These are phyloP conservation scores for Mucor lusitanicus DNA, from an alignment of 371 early-diverging fungal species.

Conservation along the genomic window DNA sequence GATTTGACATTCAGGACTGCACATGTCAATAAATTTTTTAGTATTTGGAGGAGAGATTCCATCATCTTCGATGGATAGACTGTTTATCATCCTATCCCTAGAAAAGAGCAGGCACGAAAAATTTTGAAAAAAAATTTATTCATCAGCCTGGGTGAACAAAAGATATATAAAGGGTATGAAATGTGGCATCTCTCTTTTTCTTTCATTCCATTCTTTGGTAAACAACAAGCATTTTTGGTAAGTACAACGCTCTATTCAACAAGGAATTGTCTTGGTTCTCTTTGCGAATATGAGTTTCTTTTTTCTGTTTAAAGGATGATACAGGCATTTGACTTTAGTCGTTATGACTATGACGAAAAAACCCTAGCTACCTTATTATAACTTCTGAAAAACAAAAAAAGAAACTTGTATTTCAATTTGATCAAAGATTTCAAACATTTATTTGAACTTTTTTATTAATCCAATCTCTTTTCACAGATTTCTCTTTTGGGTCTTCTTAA, in stretches of 20 bases:
- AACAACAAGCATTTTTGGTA: background rate
- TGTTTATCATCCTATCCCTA: background rate
- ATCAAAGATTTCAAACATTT: background rate
- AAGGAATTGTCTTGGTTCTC: background rate
- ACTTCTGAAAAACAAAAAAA: conserved; percentile 28
- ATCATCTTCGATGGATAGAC: background rate
- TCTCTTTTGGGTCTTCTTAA: background rate
- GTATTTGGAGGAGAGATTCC: background rate
- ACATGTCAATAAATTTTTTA: background rate
- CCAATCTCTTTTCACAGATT: background rate
- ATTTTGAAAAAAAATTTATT: conserved; percentile 1
- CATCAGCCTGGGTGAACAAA: background rate
- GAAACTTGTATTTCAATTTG: background rate
- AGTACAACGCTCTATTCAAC: background rate
- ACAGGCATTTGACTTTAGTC: conserved; percentile 56
- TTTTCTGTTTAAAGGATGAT: conserved; percentile 38
- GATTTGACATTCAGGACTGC: background rate
- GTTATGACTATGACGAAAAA: conserved; percentile 46
- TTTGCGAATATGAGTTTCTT: conserved; percentile 6
- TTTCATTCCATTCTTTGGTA: background rate
- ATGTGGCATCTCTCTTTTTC: background rate
- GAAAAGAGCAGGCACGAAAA: background rate
- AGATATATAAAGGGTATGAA: background rate
- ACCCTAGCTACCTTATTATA: conserved; percentile 43
- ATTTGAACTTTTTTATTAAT: conserved; percentile 2